Conservation (phyloP, 148 eudicot genomes). For the Camellia lanceoleosa region DNA sequence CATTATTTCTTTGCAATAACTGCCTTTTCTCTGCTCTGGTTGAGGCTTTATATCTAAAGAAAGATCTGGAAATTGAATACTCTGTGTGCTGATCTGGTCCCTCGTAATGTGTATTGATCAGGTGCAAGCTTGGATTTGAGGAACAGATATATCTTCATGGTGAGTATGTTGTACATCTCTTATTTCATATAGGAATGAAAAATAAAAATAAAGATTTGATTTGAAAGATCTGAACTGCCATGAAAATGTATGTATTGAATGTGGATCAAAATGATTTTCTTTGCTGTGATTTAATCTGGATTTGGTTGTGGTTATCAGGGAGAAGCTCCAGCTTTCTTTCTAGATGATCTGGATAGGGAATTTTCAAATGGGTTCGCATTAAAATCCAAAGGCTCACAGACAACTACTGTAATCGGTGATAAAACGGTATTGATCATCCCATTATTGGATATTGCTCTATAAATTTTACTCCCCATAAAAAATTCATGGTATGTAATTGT, state of each 20-base stretch:
- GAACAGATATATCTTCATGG: conserved; percentile 20
- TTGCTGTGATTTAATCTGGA: conserved; percentile 1
- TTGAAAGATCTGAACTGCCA: neutral
- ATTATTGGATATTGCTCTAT: neutral
- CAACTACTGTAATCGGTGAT: conserved; percentile 44
- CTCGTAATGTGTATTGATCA: conserved; percentile 12
- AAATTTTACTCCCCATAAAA: neutral
- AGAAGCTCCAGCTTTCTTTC: conserved; percentile 78
- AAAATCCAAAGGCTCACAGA: conserved; percentile 44
- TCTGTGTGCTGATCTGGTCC: conserved; percentile 12
- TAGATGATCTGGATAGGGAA: conserved; percentile 49
- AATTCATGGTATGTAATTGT: conserved; percentile 7
- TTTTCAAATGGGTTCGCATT: conserved; percentile 36
- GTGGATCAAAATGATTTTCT: neutral
- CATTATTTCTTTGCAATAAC: neutral
- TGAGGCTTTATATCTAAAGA: neutral
- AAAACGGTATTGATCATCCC: conserved; percentile 36
- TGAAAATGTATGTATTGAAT: neutral
- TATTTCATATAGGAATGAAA: neutral
- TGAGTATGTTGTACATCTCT: conserved; percentile 18
- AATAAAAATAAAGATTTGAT: neutral
- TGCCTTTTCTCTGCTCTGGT: conserved; percentile 2
- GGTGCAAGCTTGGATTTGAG: conserved; percentile 25
- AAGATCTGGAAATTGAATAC: conserved; percentile 6
- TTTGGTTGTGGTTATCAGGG: conserved; percentile 20